Evolutionary conservation across 306 rosid genomes (phyloP).

Genomic region (Lagenaria siceraria): DNA sequence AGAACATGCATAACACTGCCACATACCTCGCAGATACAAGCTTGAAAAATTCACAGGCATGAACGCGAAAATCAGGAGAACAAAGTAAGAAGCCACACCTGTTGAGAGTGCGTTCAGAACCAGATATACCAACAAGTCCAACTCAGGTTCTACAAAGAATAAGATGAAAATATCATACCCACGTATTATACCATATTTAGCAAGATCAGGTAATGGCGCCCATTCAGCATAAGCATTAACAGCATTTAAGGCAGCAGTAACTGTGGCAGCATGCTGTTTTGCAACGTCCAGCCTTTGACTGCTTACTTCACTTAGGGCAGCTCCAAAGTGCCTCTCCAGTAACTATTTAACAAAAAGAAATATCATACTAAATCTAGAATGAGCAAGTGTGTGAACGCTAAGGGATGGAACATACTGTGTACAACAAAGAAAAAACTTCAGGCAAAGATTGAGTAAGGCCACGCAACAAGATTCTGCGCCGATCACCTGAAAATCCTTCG

Average conservation of each 20-base stretch:
- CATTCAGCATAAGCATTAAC: slow-evolving; percentile 93
- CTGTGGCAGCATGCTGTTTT: slow-evolving; percentile 74
- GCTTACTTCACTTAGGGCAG: slow-evolving; percentile 69
- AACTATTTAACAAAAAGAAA: slow-evolving; percentile 46
- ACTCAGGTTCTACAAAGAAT: slow-evolving; percentile 11
- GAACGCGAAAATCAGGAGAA: slow-evolving; percentile 87
- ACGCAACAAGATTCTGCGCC: slow-evolving; percentile 79
- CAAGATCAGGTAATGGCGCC: slow-evolving; percentile 94
- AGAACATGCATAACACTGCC: slow-evolving; percentile 8
- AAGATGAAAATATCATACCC: slow-evolving; percentile 48
- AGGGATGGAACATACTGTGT: slow-evolving; percentile 37
- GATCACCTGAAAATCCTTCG: slow-evolving; percentile 47
- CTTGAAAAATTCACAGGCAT: slow-evolving; percentile 93
- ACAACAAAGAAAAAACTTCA: slow-evolving; percentile 75
- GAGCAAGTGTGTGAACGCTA: slow-evolving; percentile 10
- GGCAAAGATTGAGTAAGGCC: slow-evolving; percentile 79
- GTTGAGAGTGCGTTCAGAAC: slow-evolving; percentile 19
- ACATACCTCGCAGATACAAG: slow-evolving; percentile 75
- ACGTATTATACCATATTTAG: slow-evolving; percentile 73
- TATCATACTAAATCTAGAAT: slow-evolving; percentile 9
- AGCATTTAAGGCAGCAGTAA: slow-evolving; percentile 70
- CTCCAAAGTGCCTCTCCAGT: slow-evolving; percentile 72
- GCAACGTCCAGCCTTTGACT: slow-evolving; percentile 59
- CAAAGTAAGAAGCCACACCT: slow-evolving; percentile 86
- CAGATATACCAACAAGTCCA: slow-evolving; percentile 9